Evolutionary conservation across 2,329 filamentous ascomycete species (phyloP), one percentile per base, ranked within the genome.

Genomic region (Knufia fluminis): DNA sequence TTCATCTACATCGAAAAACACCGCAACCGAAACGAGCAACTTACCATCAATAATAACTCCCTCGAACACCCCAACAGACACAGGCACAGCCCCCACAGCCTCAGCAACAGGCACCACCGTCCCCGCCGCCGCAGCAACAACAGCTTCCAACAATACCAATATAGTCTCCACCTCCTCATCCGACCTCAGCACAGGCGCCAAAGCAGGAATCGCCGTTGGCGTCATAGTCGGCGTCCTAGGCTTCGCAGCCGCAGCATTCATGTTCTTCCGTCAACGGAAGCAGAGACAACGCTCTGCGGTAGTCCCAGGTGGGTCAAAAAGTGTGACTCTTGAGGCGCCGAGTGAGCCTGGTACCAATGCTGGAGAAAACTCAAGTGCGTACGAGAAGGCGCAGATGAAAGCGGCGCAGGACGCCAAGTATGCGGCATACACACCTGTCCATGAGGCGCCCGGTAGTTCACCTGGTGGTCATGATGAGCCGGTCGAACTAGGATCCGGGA

Each of bases 191-290:
- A 32, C 57, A 39, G 59, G 59, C 22, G 55, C 58, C 7, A 62
- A 62, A 53, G 62, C 55, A 1, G 61, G 61, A 1, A 62, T 64
- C 12, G 60, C 61, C 7, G 48, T 61, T 60, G 43, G 70, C 62
- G 59, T 76, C 63, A 53, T 67, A 61, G 38, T 71, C 61, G 33
- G 72, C 59, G 32, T 61, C 8, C 10, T 60, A 4, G 44, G 24
- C 19, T 8, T 36, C 17, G 40, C 40, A 26, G 23, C 14, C 3
- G 14, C 23, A n/a, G 40, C 40, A 3, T 43, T 43, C 40, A 8
- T 43, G 7, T 17, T 43, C 40, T 10, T 43, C 10, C 40, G 40
- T 9, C 20, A 14, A 26, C 20, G 24, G 20, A 43, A 14, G 24
- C 19, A 31, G 40, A 23, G n/a, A 23, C 19, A 43, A 23, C 12